These are phyloP conservation scores for Phallus indusiatus DNA, from an alignment of 768 basidiomycete genomes.

Conservation along the genomic window DNA sequence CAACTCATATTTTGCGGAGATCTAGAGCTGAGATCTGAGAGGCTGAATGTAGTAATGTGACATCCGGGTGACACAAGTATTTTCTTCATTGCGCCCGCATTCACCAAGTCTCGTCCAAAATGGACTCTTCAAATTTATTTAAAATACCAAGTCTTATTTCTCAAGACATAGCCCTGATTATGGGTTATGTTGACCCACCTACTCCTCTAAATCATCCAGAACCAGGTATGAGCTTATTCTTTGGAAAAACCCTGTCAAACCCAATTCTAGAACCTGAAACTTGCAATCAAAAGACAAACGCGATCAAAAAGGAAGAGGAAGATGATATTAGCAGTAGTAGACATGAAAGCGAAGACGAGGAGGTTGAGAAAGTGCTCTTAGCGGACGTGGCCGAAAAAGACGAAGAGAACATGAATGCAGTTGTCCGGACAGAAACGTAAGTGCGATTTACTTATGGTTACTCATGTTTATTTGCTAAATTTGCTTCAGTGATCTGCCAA, in stretches of 20 bases:
- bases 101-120: too few relatives aligned
- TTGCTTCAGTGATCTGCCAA: slow-evolving; percentile 18
- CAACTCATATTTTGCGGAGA: too few relatives aligned
- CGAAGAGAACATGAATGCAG: slow-evolving; percentile 24
- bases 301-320: slow-evolving; percentile 22
- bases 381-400: slow-evolving; percentile 24
- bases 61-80: too few relatives aligned
- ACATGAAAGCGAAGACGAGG: slow-evolving; percentile 61
- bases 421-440: slow-evolving; percentile 18
- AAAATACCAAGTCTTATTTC: slow-evolving; percentile 52
- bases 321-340: slow-evolving; percentile 46
- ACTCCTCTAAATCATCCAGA: not conserved
- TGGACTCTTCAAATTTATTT: slow-evolving; percentile 28
- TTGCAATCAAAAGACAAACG: not conserved
- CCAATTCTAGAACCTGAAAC: not conserved
- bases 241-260: not conserved
- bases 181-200: not conserved
- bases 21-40: too few relatives aligned
- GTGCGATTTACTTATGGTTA: slow-evolving; percentile 2
- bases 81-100: too few relatives aligned
- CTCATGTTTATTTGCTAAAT: slow-evolving; percentile 12
- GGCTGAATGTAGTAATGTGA: too few relatives aligned
- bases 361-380: slow-evolving; percentile 41
- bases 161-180: slow-evolving; percentile 43
- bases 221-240: not conserved